phyloP scores from a whole-genome alignment of 345 rosid genomes.

The Adansonia digitata region DNA sequence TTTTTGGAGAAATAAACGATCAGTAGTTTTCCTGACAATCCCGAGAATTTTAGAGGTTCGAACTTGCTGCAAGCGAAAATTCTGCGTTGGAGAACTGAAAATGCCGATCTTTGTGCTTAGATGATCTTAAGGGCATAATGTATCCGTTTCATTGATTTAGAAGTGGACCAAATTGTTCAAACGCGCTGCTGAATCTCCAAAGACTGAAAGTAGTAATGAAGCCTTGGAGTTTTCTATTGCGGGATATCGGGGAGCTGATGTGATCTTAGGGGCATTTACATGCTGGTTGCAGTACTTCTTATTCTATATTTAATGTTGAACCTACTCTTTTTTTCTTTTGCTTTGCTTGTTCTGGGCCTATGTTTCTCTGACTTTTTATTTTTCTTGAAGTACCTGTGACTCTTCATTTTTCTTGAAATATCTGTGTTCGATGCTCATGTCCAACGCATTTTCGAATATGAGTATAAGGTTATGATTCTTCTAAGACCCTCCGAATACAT shows the following conservation, averaged over 20 bases:
- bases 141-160: neutral
- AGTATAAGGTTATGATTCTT: no score
- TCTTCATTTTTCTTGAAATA: no score
- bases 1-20: neutral
- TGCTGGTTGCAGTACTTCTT: neutral
- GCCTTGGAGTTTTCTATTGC: neutral
- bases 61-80: neutral
- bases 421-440: no score
- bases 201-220: neutral
- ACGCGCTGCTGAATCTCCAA: neutral
- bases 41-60: neutral
- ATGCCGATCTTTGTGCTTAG: neutral
- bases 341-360: no score
- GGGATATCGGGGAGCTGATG: constrained; percentile 1
- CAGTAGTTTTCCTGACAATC: neutral
- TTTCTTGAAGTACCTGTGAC: no score
- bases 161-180: neutral
- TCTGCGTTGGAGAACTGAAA: neutral
- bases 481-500: no score
- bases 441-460: no score
- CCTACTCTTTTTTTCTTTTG: neutral
- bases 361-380: no score
- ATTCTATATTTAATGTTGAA: neutral
- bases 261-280: neutral
- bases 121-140: neutral